phyloP scores from a whole-genome alignment of 2,329 filamentous ascomycete species.

The Knufia petricola region DNA sequence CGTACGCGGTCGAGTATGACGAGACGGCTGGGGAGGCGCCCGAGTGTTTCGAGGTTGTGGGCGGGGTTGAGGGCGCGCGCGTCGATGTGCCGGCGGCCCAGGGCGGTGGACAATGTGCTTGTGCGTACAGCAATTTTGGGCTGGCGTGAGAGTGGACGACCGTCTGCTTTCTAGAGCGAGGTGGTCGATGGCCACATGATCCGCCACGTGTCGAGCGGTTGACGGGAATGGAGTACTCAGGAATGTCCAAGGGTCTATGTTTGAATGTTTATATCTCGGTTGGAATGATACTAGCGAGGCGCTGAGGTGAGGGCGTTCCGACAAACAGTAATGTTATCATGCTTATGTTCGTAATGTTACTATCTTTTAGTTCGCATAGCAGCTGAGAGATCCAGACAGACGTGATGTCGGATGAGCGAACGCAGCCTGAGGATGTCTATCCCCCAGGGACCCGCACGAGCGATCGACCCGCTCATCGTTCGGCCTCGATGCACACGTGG shows the following conservation, averaged over 20 bases:
- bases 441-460: too few relatives aligned
- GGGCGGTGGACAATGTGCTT: conserved; percentile 32
- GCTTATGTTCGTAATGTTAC: too few relatives aligned
- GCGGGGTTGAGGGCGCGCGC: conserved; percentile 29
- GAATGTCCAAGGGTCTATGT: too few relatives aligned
- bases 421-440: too few relatives aligned
- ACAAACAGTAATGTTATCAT: too few relatives aligned
- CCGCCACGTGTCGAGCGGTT: too few relatives aligned
- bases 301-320: too few relatives aligned
- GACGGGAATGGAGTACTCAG: neutral
- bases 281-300: neutral
- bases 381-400: too few relatives aligned
- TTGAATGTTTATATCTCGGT: neutral
- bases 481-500: too few relatives aligned
- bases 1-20: conserved; percentile 48
- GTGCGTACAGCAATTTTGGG: conserved; percentile 31
- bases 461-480: too few relatives aligned
- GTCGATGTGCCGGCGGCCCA: conserved; percentile 31
- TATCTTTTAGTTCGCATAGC: too few relatives aligned
- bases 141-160: neutral
- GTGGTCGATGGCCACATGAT: neutral
- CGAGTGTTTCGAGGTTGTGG: conserved; percentile 40
- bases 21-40: conserved; percentile 46
- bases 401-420: too few relatives aligned
- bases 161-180: neutral